Conservation (phyloP, 1,284 basidiomycete species). For the Leccinum solheimii region DNA sequence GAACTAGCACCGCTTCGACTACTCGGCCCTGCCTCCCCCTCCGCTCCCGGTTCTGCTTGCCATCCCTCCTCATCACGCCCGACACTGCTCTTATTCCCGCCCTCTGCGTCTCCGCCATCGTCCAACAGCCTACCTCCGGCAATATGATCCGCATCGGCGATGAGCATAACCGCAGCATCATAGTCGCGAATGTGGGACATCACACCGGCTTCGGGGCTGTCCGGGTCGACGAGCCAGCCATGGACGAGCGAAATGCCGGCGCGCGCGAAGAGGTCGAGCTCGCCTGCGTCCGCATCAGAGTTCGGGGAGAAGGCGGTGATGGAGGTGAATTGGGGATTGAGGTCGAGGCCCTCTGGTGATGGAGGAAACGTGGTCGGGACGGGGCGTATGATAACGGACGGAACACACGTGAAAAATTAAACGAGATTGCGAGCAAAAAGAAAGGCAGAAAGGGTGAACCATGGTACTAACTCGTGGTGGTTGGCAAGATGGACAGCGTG, state of each 20-base stretch:
- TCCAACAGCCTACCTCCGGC: slow-evolving; percentile 60
- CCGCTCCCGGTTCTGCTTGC: neutral
- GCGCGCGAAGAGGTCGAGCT: slow-evolving; percentile 82
- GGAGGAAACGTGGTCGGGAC: neutral
- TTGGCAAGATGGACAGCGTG: slow-evolving; percentile 80
- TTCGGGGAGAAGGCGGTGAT: slow-evolving; percentile 66
- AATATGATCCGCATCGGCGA: slow-evolving; percentile 76
- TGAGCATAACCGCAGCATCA: slow-evolving; percentile 66
- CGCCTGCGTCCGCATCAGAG: slow-evolving; percentile 51
- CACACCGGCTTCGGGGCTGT: slow-evolving; percentile 57
- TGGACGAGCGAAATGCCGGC: slow-evolving; percentile 82
- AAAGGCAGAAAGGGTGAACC: neutral
- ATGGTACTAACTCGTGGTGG: slow-evolving; percentile 63
- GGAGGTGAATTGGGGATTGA: slow-evolving; percentile 80
- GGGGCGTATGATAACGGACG: neutral
- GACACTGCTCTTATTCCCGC: slow-evolving; percentile 7
- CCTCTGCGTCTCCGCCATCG: neutral
- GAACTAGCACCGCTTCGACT: slow-evolving; percentile 14
- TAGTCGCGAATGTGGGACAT: slow-evolving; percentile 62
- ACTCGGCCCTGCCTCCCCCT: slow-evolving; percentile 12
- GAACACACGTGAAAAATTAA: neutral
- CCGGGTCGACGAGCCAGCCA: slow-evolving; percentile 89
- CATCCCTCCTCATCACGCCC: slow-evolving; percentile 17
- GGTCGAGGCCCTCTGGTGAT: slow-evolving; percentile 70
- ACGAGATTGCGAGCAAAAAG: neutral